Percentiles rank a stretch among this genome's conserved stretches.
Evolutionary conservation across 164 flowering plant genomes (phyloP).

Genomic region (Nymphaea colorata): DNA sequence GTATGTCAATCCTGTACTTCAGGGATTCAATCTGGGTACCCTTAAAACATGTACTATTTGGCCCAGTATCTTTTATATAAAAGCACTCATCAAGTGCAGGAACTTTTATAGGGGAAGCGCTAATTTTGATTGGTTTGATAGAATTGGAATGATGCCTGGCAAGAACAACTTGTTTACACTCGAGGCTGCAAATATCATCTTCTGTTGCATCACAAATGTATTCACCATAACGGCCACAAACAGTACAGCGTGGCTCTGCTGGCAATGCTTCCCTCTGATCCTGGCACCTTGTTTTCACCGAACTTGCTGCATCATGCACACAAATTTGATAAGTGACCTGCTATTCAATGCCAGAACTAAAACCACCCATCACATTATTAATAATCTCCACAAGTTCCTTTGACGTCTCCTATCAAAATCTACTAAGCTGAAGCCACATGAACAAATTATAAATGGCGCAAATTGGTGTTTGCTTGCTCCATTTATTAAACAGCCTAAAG

Average conservation of each 20-base stretch:
- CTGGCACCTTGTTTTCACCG: conserved; percentile 46
- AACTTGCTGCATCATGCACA: conserved; percentile 3
- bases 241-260: conserved; percentile 71
- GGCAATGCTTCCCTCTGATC: conserved; percentile 83
- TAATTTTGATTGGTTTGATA: conserved; percentile 7
- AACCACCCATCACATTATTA: no score
- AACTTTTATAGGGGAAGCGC: conserved; percentile 23
- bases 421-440: no score
- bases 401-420: no score
- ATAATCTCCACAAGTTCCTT: no score
- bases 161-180: conserved; percentile 52
- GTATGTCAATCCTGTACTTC: conserved; percentile 47
- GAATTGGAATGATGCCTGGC: conserved; percentile 23
- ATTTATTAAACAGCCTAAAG: no score
- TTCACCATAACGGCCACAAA: conserved; percentile 97
- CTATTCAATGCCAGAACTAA: no score
- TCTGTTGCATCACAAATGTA: conserved; percentile 90
- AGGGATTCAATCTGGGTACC: conserved; percentile 29
- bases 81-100: conserved; percentile 68
- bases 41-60: neutral
- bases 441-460: no score
- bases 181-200: conserved; percentile 85
- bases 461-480: no score
- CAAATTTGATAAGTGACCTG: no score
- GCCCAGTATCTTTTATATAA: conserved; percentile 48